Evolutionary conservation across 441 rosid species (phyloP), one percentile per base, ranked within the genome.

Genomic region (Daphne laureola): DNA sequence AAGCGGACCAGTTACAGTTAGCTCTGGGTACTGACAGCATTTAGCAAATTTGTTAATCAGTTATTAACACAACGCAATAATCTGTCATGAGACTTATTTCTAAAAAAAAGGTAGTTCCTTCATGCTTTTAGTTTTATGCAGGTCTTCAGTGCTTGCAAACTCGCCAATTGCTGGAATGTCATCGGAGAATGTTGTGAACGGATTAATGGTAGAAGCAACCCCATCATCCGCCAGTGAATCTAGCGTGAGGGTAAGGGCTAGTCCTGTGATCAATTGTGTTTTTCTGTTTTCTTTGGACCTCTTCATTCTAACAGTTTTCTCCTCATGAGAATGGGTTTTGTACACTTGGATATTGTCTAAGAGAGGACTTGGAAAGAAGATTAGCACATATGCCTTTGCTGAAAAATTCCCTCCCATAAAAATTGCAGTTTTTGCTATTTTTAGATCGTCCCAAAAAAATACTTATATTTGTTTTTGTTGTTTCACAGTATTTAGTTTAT

Each of bases 181-280:
- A 21, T 72, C 79, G 17, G 98, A 84, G 67, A 88, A 76, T 66
- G 78, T 82, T 52, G 66, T 73, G 67, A 78, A 77, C 61, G 96
- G 87, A 64, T 64, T 78, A 57, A 58, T 66, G 57, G 75, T 69
- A 60, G 82, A 78, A 67, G 55, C 72, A 9, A 71, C 83, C 53
- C 78, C 87, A 62, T 73, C 87, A 54, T 58, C 84, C 2, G 38
- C 11, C 21, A 79, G 77, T 61, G 95, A 75, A 51, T 68, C 90
- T 58, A 74, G 78, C 74, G 58, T 61, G 65, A 78, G 76, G 98
- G 98, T 87, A 53, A 67, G 83, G 71, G 51, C 36, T 31, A 9
- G 38, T 9, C 38, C 11, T 31, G 2, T 31, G 38, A 31, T 31
- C 38, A 6, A 7, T 31, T 8, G 1, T 31, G 2, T 31, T 9